Base-by-base conservation (phyloP, 805 yeast genomes). In the Peterozyma toletana region DNA sequence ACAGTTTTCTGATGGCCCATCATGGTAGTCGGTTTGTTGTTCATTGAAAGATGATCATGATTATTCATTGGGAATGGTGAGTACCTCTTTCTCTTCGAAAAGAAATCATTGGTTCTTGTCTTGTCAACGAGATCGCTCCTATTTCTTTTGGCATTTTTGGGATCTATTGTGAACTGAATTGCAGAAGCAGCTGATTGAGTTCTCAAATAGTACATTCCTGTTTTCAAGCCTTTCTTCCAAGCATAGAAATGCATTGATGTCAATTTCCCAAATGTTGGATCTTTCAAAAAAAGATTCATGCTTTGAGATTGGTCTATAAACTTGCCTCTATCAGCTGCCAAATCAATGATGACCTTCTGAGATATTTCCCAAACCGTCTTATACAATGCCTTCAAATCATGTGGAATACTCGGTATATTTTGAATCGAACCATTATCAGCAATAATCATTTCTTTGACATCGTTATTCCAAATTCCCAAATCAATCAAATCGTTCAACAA, bases 201-300 rank as follows among this genome's bases (percentile, higher is more conserved):
- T 71, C 98, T 85, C 64, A 93, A 72, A 68, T 93, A 93, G 73
- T 93, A 93, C 98, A 93, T 93, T 65, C 99, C 99, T 18, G 99
- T 93, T 77, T 93, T 93, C 63, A 93, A 78, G 49, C 99, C 99
- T 72, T 86, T 88, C 75, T 88, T 87, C 99, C 99, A 93, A 46
- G 97, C 98, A 61, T 93, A 91, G 74, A 93, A 93, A 66, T 93
- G 99, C 97, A 93, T 93, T 48, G 91, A 80, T 9, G 99, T 93
- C 60, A 93, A 77, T 66, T 93, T 93, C 62, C 96, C 96, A 96
- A 91, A 87, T 9, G 98, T 91, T 53, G 98, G 98, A 50, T 82
- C 83, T 67, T 78, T 83, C 60, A 93, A 78, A 68, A 89, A 93
- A 56, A 93, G 84, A 66, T 91, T 93, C 74, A 93, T 71, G 33